Conservation (phyloP, 176 grass and related monocot genomes). For the Rhynchospora pubera region DNA sequence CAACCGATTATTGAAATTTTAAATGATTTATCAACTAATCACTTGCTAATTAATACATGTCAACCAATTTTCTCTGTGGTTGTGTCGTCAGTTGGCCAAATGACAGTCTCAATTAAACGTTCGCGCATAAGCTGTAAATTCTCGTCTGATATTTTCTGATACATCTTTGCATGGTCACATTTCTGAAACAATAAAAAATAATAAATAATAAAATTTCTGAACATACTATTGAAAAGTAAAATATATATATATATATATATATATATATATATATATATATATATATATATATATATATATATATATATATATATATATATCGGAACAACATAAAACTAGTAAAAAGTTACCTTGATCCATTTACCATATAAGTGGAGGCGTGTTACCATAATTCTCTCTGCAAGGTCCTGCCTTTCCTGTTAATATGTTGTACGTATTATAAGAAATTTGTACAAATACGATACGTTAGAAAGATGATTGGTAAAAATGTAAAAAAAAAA, state of each 20-base stretch:
- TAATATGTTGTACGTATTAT: not conserved
- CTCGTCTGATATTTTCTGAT: slow-evolving; percentile 37
- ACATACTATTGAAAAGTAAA: not conserved
- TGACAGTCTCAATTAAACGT: slow-evolving; percentile 35
- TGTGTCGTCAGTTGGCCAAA: slow-evolving; percentile 40
- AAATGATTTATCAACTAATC: not conserved
- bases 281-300: no score
- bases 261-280: no score
- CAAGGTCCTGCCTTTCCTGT: slow-evolving; percentile 78
- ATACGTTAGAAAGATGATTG: not conserved
- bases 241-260: no score
- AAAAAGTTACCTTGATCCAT: slow-evolving; percentile 47
- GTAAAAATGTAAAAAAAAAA: not conserved
- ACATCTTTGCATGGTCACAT: slow-evolving; percentile 46
- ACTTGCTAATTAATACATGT: not conserved
- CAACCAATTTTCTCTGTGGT: slow-evolving; percentile 30
- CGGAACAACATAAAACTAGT: not conserved
- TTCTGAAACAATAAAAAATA: slow-evolving; percentile 22
- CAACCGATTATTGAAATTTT: not conserved
- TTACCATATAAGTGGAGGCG: slow-evolving; percentile 80
- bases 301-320: no score
- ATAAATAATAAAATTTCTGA: not conserved
- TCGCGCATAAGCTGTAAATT: slow-evolving; percentile 42
- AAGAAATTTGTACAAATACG: not conserved
- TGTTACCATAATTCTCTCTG: slow-evolving; percentile 90